Conservation (phyloP, 352 stramenopile genomes). For the Globisporangium nagaii region DNA sequence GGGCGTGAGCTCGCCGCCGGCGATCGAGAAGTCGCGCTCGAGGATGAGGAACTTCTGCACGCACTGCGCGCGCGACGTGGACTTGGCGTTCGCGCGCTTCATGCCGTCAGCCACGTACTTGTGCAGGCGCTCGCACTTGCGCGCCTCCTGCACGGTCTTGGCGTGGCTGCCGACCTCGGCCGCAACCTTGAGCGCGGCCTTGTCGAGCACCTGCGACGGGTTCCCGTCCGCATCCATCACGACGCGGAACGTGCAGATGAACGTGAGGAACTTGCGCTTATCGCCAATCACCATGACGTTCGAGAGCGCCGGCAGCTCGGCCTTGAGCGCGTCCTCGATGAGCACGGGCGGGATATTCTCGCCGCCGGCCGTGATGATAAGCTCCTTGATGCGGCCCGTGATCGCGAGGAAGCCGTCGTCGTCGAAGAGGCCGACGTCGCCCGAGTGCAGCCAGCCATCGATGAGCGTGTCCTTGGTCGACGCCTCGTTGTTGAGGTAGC, state of each 20-base stretch:
- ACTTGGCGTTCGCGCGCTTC: conserved; percentile 46
- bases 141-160: conserved; percentile 76
- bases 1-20: conserved; percentile 87
- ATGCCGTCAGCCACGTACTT: conserved; percentile 75
- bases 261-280: conserved; percentile 86
- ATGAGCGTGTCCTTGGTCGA: conserved; percentile 52
- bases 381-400: conserved; percentile 92
- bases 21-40: conserved; percentile 79
- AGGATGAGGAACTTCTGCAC: conserved; percentile 83
- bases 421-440: conserved; percentile 85
- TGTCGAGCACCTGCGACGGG: conserved; percentile 69
- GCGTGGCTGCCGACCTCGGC: conserved; percentile 57
- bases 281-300: conserved; percentile 91
- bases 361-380: conserved; percentile 91
- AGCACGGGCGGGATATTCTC: conserved; percentile 90
- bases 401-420: conserved; percentile 87
- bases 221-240: conserved; percentile 50
- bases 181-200: conserved; percentile 52
- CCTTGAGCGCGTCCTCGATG: conserved; percentile 87
- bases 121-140: conserved; percentile 57
- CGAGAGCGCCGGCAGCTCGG: conserved; percentile 63
- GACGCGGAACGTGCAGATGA: conserved; percentile 79
- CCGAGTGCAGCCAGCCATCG: conserved; percentile 89
- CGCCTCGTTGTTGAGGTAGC: conserved; percentile 57
- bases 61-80: conserved; percentile 43